Evolutionary conservation across 306 rosid species (phyloP).

Genomic region (Hippophae tibetana): DNA sequence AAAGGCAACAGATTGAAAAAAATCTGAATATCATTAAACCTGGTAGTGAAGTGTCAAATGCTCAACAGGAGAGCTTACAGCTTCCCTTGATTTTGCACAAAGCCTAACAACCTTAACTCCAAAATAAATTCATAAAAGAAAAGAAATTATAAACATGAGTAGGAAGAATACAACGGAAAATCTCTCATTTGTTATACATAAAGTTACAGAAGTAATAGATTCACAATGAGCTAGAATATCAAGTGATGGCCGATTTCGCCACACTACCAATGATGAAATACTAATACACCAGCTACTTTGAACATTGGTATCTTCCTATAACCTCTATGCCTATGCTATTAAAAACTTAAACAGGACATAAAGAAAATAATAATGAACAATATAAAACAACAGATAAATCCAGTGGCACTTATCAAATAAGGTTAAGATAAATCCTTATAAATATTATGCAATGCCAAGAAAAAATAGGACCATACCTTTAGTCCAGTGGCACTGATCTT

Average conservation of each 20-base stretch:
- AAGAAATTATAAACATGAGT: not conserved
- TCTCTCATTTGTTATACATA: too few relatives aligned
- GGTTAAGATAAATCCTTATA: not conserved
- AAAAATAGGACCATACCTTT: constrained; percentile 49
- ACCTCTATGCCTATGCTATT: too few relatives aligned
- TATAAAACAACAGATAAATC: not conserved
- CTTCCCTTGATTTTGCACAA: constrained; percentile 97
- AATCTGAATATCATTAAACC: constrained; percentile 35
- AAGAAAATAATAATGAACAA: not conserved
- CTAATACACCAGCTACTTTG: too few relatives aligned
- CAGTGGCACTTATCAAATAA: not conserved
- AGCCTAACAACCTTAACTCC: constrained; percentile 79
- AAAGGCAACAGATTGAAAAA: not conserved
- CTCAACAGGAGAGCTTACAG: constrained; percentile 99
- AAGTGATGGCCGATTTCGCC: too few relatives aligned
- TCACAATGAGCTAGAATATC: too few relatives aligned
- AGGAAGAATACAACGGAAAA: not conserved
- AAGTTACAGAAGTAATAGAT: too few relatives aligned
- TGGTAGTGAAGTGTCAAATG: constrained; percentile 97
- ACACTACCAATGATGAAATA: too few relatives aligned
- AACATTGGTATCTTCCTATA: too few relatives aligned
- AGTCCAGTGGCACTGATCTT: constrained; percentile 96
- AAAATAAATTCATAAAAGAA: constrained; percentile 3
- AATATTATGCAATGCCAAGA: not conserved
- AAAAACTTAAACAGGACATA: too few relatives aligned